Conservation (phyloP, 768 basidiomycete species). For the Austroboletus festivus region DNA sequence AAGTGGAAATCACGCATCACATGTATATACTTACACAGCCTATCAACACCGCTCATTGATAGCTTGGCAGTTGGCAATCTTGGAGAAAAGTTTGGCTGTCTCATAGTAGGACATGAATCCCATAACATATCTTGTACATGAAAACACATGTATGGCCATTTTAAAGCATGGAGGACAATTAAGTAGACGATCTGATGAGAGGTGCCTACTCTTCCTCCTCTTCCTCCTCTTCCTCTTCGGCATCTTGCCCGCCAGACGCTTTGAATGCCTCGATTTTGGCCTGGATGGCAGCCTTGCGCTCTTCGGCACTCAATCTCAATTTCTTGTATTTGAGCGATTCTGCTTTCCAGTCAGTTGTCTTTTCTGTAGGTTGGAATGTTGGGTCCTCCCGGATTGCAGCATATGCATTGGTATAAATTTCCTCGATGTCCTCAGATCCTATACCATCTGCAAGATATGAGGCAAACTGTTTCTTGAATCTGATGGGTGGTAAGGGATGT, state of each 20-base stretch:
- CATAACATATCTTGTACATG: constrained; percentile 13
- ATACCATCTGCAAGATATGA: constrained; percentile 93
- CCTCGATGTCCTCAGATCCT: constrained; percentile 95
- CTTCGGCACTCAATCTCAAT: constrained; percentile 64
- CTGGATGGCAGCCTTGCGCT: constrained; percentile 80
- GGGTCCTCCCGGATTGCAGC: constrained; percentile 96
- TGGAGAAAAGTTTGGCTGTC: constrained; percentile 38
- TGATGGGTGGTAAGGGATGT: constrained; percentile 27
- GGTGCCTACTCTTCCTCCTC: constrained; percentile 46
- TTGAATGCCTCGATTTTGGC: constrained; percentile 91
- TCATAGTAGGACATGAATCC: constrained; percentile 12
- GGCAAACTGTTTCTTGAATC: constrained; percentile 97
- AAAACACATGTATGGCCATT: constrained; percentile 21
- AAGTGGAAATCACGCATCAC: constrained; percentile 38
- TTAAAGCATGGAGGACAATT: constrained; percentile 5
- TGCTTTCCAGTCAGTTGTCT: constrained; percentile 87
- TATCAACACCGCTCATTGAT: constrained; percentile 39
- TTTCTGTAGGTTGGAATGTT: constrained; percentile 83
- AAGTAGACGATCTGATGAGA: constrained; percentile 2
- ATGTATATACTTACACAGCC: constrained; percentile 41
- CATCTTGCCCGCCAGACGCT: constrained; percentile 47
- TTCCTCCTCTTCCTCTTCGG: constrained; percentile 38
- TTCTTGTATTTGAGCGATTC: constrained; percentile 73
- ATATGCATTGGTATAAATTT: constrained; percentile 90
- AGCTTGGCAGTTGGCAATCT: constrained; percentile 52